phyloP scores from a whole-genome alignment of 2,329 filamentous ascomycete species.

The Polytolypa hystricis region DNA sequence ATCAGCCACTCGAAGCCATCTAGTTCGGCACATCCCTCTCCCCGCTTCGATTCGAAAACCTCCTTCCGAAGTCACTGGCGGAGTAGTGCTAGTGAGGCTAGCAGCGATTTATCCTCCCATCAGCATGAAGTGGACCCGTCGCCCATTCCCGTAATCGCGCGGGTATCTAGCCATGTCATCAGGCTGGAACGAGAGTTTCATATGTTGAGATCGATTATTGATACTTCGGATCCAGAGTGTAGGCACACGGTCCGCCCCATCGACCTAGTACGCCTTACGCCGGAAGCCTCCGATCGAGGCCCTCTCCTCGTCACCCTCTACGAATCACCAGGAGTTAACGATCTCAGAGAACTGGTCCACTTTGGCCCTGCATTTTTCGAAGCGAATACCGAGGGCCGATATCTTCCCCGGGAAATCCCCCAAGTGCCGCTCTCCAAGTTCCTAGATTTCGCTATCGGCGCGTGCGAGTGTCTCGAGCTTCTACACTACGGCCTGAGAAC shows the following conservation, averaged over 20 bases:
- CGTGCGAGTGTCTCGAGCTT: conserved; percentile 74
- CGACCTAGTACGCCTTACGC: conserved; percentile 62
- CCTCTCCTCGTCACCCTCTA: conserved; percentile 72
- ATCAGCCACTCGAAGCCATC: conserved; percentile 34
- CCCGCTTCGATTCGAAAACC: conserved; percentile 30
- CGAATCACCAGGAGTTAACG: conserved; percentile 64
- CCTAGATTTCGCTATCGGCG: conserved; percentile 82
- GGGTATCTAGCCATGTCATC: conserved; percentile 69
- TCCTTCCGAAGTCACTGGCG: conserved; percentile 35
- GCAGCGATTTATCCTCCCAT: conserved; percentile 32
- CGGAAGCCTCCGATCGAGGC: conserved; percentile 56
- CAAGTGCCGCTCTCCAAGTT: conserved; percentile 65
- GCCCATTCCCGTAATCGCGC: conserved; percentile 61
- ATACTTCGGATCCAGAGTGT: conserved; percentile 59
- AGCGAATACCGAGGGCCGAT: conserved; percentile 39
- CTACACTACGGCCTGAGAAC: conserved; percentile 81
- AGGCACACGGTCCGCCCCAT: conserved; percentile 71
- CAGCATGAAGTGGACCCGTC: conserved; percentile 28
- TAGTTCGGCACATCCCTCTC: conserved; percentile 33
- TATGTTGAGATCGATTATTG: conserved; percentile 61
- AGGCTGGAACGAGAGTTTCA: conserved; percentile 82
- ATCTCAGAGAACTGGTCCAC: conserved; percentile 58
- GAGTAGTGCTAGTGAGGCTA: conserved; percentile 42
- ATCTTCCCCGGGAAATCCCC: conserved; percentile 39
- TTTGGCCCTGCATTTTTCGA: conserved; percentile 66